Conservation (phyloP, 2,329 filamentous ascomycete genomes). For the Colletotrichum filicis region DNA sequence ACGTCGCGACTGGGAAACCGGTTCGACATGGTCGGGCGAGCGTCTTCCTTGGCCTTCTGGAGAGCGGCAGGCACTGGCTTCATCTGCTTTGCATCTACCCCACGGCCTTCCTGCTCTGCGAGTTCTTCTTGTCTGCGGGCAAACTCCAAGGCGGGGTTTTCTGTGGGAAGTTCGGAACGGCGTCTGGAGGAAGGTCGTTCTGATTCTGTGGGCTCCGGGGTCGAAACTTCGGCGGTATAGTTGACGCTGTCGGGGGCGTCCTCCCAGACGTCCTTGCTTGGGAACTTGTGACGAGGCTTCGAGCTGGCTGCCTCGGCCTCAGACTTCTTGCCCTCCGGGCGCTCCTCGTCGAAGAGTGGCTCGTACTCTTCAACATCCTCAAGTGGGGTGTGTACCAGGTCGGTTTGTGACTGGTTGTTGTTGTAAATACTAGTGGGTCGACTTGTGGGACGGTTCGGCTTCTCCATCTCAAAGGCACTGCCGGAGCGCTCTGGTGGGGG, state of each 20-base stretch:
- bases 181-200: slow-evolving; percentile 48
- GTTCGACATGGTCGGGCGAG: slow-evolving; percentile 68
- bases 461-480: slow-evolving; percentile 66
- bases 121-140: slow-evolving; percentile 73
- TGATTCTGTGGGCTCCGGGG: slow-evolving; percentile 68
- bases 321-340: slow-evolving; percentile 53
- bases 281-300: slow-evolving; percentile 77
- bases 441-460: slow-evolving; percentile 73
- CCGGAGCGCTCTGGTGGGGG: slow-evolving; percentile 73
- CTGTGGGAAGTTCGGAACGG: slow-evolving; percentile 41
- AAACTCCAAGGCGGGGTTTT: slow-evolving; percentile 71
- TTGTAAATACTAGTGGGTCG: slow-evolving; percentile 72
- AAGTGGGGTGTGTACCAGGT: slow-evolving; percentile 75
- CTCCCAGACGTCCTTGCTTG: slow-evolving; percentile 97
- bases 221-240: slow-evolving; percentile 83
- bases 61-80: slow-evolving; percentile 43
- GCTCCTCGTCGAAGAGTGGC: slow-evolving; percentile 88
- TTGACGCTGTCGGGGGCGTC: slow-evolving; percentile 90
- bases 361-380: slow-evolving; percentile 96
- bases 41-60: slow-evolving; percentile 41
- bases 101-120: slow-evolving; percentile 65
- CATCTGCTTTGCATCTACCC: slow-evolving; percentile 60
- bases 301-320: slow-evolving; percentile 55
- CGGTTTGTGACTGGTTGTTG: slow-evolving; percentile 60
- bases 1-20: slow-evolving; percentile 93